Conservation (phyloP, 2,329 filamentous ascomycete species). For the Fusarium sp. region DNA sequence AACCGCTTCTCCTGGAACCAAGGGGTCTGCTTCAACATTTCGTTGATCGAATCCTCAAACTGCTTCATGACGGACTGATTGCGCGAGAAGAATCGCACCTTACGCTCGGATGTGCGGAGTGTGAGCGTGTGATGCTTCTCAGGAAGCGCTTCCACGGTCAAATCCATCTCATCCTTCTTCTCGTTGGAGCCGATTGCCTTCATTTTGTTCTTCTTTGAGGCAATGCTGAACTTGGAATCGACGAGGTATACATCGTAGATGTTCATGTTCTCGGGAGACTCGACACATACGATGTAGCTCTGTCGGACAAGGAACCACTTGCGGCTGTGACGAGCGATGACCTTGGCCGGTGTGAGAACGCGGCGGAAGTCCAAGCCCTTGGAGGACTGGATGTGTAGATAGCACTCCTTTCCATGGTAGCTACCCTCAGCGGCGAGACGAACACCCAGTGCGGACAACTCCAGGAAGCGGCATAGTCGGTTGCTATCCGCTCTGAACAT, state of each 20-base stretch:
- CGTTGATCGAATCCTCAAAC: constrained; percentile 91
- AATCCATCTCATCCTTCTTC: constrained; percentile 62
- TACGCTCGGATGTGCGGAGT: constrained; percentile 91
- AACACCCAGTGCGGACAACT: constrained; percentile 93
- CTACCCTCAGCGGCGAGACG: constrained; percentile 94
- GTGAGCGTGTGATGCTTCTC: constrained; percentile 85
- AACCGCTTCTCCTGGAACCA: constrained; percentile 91
- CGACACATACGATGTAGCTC: constrained; percentile 98
- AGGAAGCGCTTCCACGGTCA: constrained; percentile 51
- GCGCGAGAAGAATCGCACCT: constrained; percentile 88
- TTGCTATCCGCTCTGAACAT: constrained; percentile 98
- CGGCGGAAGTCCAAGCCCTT: constrained; percentile 89
- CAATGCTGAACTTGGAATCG: constrained; percentile 86
- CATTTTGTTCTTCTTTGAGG: constrained; percentile 74
- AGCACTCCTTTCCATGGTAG: constrained; percentile 98
- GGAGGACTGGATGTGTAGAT: constrained; percentile 89
- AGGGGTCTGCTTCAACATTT: constrained; percentile 84
- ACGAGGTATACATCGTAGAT: constrained; percentile 99
- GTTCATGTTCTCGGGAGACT: constrained; percentile 98
- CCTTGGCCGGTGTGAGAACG: constrained; percentile 80
- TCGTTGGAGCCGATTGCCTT: constrained; percentile 68
- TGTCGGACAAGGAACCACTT: constrained; percentile 99
- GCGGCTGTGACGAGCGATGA: constrained; percentile 85
- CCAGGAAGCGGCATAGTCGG: constrained; percentile 93
- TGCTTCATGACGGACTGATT: constrained; percentile 91